Conservation (phyloP, 305 asterid genomes). For the Stenogyne calaminthoides region DNA sequence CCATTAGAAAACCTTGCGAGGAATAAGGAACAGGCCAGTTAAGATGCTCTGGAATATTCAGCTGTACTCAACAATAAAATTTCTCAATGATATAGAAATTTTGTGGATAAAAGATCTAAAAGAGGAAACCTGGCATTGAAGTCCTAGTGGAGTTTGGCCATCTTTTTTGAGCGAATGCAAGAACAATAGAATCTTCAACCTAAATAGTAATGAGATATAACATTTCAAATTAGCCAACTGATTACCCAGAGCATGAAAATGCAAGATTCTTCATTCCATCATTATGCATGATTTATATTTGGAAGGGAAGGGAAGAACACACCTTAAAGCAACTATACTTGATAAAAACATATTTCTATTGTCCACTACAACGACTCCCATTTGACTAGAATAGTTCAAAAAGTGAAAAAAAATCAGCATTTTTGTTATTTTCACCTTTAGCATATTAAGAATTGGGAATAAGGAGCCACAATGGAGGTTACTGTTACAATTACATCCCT, state of each 20-base stretch:
- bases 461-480: slow-evolving; percentile 24
- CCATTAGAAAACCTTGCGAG: slow-evolving; percentile 14
- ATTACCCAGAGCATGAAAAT: slow-evolving; percentile 25
- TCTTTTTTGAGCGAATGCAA: slow-evolving; percentile 87
- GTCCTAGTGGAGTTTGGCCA: slow-evolving; percentile 80
- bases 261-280: slow-evolving; percentile 23
- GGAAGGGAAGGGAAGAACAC: slow-evolving; percentile 11
- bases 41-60: slow-evolving; percentile 21
- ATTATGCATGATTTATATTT: slow-evolving; percentile 20
- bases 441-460: slow-evolving; percentile 17
- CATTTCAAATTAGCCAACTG: not conserved
- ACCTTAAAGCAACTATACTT: slow-evolving; percentile 24
- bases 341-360: not conserved
- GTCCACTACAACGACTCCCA: not conserved
- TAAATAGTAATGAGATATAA: slow-evolving; percentile 30
- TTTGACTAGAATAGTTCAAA: not conserved
- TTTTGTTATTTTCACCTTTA: slow-evolving; percentile 1
- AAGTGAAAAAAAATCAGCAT: not conserved
- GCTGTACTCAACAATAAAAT: slow-evolving; percentile 10
- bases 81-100: not conserved
- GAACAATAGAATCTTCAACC: slow-evolving; percentile 94
- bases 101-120: slow-evolving; percentile 20
- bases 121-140: slow-evolving; percentile 65
- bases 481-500: slow-evolving; percentile 50
- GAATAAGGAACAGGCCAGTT: slow-evolving; percentile 5